A percentile compares a stretch with the other conserved stretches of the same genome.
Conservation (phyloP, 2,329 filamentous ascomycete species). For the Curvularia hawaiiensis region DNA sequence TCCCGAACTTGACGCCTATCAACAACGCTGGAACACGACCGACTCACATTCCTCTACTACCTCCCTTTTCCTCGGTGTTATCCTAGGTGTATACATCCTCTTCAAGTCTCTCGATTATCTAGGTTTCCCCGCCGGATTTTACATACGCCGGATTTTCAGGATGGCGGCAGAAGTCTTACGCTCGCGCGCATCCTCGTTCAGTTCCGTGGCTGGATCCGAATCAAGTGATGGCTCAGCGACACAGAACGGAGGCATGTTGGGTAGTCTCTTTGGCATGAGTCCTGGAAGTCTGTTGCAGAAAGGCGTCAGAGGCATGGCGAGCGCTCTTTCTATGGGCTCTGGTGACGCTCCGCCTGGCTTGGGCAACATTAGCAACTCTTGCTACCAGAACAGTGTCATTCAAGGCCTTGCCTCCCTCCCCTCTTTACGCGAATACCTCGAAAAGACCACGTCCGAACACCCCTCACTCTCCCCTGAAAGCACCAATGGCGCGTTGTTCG, state of each 20-base stretch:
- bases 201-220: slow-evolving; percentile 17
- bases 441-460: slow-evolving; percentile 39
- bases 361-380: slow-evolving; percentile 93
- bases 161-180: slow-evolving; percentile 21
- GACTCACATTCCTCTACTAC: slow-evolving; percentile 19
- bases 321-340: slow-evolving; percentile 41
- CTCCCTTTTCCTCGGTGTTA: slow-evolving; percentile 25
- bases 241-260: slow-evolving; percentile 34
- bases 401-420: slow-evolving; percentile 77
- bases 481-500: slow-evolving; percentile 62
- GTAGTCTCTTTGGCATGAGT: slow-evolving; percentile 47
- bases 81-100: slow-evolving; percentile 36
- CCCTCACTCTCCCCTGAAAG: slow-evolving; percentile 46
- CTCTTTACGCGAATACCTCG: slow-evolving; percentile 70
- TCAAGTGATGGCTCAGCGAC: slow-evolving; percentile 26
- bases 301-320: slow-evolving; percentile 41
- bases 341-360: slow-evolving; percentile 63
- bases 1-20: slow-evolving; percentile 25
- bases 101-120: slow-evolving; percentile 35
- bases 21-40: slow-evolving; percentile 21
- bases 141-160: slow-evolving; percentile 56
- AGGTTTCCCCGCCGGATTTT: slow-evolving; percentile 51
- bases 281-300: slow-evolving; percentile 45
- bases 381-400: slow-evolving; percentile 96
- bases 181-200: slow-evolving; percentile 11